Base-by-base conservation (phyloP, 106 monocot genomes). In the Dendrobium catenatum region DNA sequence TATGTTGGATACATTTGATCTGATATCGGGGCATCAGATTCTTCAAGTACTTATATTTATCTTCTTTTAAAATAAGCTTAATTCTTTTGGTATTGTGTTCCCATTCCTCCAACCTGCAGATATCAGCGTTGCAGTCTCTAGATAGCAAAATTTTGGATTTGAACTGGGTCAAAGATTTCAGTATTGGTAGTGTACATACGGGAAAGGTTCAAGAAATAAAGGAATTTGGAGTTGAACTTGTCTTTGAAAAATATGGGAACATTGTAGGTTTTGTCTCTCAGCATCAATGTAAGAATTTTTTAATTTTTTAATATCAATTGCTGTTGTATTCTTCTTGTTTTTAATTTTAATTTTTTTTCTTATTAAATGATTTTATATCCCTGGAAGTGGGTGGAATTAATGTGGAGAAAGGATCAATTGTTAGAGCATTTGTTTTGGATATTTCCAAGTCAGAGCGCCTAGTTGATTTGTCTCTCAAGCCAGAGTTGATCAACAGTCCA, bases 391-490 rank as follows among this genome's bases (percentile, higher is more conserved):
- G 88, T 85, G 93, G 86, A 80, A 78, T 41, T 83, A 64, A 77
- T 31, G 73, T 91, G 54, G 87, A 91, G 82, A 76, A 61, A 43
- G 95, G 94, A 59, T 85, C 85, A 73, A 54, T 76, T 84, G 87
- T 99, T 49, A 91, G 80, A 82, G 91, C 95, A 81, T 78, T 91
- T 66, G 83, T 99, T 37, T 44, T 99, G 72, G 98, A 99, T 73
- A 80, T 91, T 72, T 75, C 87, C 20, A 85, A 81, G 72, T 55
- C 88, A 26, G 93, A 95, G 61, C 84, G 85, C 46, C 86, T 99
- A 59, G 87, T 95, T 61, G 95, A 95, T 88, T 85, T 99, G 64
- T 95, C 98, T 66, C 86, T 95, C 42, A 95, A 91, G 79, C 49
- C 84, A 19, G 90, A 94, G 81, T 82, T 97, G 41, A 67, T 93